Base-by-base conservation (phyloP, 441 rosid genomes). In the Brassica hybrid region DNA sequence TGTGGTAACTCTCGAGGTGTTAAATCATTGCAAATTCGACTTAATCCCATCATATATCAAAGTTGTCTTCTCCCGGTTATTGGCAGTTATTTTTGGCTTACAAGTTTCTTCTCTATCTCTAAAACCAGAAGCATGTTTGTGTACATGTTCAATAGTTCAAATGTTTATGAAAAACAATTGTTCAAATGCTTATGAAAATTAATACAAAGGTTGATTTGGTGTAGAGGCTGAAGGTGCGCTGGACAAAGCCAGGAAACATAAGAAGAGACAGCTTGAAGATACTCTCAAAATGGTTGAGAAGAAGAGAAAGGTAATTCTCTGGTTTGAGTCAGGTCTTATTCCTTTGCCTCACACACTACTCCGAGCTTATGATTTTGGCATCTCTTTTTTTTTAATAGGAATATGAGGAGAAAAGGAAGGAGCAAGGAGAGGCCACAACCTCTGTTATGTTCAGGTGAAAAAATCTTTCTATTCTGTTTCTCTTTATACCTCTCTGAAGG, bases 181-280 rank as follows among this genome's bases (percentile, higher is more conserved):
- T 27, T 27, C 32, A 27, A 27, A 27, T 27, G 32, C 6, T 27
- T 27, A 71, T 66, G 18, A 10, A 69, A 78, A 64, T 54, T 65
- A 43, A 63, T 32, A 30, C 27, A 5, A 65, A 23, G 75, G 75
- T 6, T 71, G 19, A 64, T 82, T 81, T 82, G 43, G 43, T 87
- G 82, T 83, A 94, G 99, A 93, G 87, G 97, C 98, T 73, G 98
- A 93, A 84, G 99, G 99, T 83, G 97, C 99, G 50, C 79, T 95
- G 80, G 99, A 95, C 86, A 95, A 95, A 88, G 99, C 99, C 32
- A 93, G 99, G 80, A 95, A 95, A 84, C 99, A 95, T 85, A 93
- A 90, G 81, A 95, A 93, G 90, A 89, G 99, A 72, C 99, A 93
- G 82, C 98, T 95, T 65, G 98, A 93, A 86, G 99, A 95, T 87